These are phyloP conservation scores for Colletotrichum theobromicola DNA, from an alignment of 2,329 filamentous ascomycete species.

Conservation along the genomic window DNA sequence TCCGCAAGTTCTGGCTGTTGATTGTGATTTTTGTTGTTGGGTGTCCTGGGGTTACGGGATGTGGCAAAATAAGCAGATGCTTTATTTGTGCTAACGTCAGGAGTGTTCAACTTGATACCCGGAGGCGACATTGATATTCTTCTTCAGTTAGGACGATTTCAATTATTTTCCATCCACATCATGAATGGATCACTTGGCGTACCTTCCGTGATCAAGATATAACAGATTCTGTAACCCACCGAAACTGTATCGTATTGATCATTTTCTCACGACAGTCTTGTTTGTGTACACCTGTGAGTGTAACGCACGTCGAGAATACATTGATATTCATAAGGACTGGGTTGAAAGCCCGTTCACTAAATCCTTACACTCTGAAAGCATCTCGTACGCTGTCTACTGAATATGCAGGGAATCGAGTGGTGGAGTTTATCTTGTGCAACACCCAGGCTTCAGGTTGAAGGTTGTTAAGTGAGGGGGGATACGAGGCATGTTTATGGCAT, in stretches of 20 bases:
- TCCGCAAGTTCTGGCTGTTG: conserved; percentile 6
- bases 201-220: background rate
- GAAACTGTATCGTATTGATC: background rate
- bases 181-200: background rate
- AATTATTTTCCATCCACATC: background rate
- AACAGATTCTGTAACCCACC: background rate
- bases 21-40: conserved; percentile 11
- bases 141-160: conserved; percentile 10
- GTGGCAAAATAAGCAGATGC: background rate
- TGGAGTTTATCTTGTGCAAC: background rate
- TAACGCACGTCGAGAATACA: background rate
- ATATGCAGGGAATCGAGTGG: background rate
- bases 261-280: background rate
- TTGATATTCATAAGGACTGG: background rate
- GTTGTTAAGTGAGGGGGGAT: background rate
- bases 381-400: background rate
- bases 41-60: conserved; percentile 14
- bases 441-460: background rate
- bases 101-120: conserved; percentile 19
- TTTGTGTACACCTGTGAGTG: background rate
- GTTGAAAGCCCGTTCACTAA: background rate
- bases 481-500: background rate
- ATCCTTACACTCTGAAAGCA: background rate
- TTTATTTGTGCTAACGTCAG: conserved; percentile 5
- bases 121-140: conserved; percentile 17